phyloP scores from a whole-genome alignment of 108 stramenopile species.

The Aurantiochytrium sp. region DNA sequence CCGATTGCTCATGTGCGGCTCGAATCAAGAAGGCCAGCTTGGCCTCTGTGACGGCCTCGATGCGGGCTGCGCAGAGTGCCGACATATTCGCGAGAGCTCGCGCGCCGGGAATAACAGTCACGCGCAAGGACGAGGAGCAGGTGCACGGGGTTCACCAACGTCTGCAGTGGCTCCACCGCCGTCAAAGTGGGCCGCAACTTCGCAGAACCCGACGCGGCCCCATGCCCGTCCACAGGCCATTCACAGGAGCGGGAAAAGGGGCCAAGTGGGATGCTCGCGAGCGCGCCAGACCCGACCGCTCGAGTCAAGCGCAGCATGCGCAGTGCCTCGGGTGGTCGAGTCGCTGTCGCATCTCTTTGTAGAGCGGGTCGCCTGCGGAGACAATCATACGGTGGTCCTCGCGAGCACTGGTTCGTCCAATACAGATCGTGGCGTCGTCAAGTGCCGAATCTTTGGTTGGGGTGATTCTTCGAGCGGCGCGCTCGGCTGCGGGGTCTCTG shows the following conservation, averaged over 20 bases:
- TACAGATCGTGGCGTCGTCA: background rate
- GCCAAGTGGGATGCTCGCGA: too few relatives aligned
- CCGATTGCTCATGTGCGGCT: slow-evolving; percentile 3
- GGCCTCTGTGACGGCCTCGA: background rate
- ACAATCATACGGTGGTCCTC: background rate
- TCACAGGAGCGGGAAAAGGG: too few relatives aligned
- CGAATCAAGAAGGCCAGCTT: background rate
- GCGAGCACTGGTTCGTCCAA: background rate
- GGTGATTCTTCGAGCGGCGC: background rate
- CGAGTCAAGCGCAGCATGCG: background rate
- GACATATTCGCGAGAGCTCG: background rate
- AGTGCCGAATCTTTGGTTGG: slow-evolving; percentile 5
- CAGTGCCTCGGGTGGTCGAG: background rate
- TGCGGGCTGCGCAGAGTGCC: background rate
- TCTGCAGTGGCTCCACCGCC: too few relatives aligned
- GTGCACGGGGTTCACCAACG: too few relatives aligned
- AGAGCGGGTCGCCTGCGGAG: background rate
- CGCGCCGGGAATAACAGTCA: background rate
- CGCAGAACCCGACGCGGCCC: too few relatives aligned
- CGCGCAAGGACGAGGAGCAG: too few relatives aligned
- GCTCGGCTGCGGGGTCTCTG: background rate
- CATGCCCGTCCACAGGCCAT: too few relatives aligned
- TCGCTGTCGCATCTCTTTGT: background rate
- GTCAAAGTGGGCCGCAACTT: too few relatives aligned
- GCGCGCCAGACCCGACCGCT: background rate